Evolutionary conservation across 139 green algal species (phyloP), one percentile per base, ranked within the genome.

Genomic region (Prasinococcaceae sp.): DNA sequence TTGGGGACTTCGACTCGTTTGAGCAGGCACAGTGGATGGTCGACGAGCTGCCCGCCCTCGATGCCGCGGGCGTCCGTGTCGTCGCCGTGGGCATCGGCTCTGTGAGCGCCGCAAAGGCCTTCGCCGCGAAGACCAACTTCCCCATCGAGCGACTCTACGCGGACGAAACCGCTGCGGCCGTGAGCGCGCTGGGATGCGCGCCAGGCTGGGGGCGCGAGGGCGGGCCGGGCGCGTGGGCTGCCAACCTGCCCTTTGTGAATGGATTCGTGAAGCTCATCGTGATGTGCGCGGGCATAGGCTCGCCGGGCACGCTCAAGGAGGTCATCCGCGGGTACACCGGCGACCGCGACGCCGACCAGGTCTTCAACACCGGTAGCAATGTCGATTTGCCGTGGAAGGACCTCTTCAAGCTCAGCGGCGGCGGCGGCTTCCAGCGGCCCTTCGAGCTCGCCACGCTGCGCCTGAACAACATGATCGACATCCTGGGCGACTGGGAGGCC

Each of bases 401-500:
- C 26, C 46, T 54, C 19, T 69, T 65, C 24, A 29, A 69, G n/a
- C n/a, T n/a, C 53, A 27, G 58, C 33, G 20, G 57, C n/a, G 62
- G 56, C 6, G 40, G 36, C 1, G 66, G 55, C 1, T 75, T 68
- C 43, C 56, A 72, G 49, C 50, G 66, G 2, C 66, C 66, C n/a
- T 61, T 75, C 14, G 66, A 75, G 40, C 53, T 75, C 19, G 66
- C 66, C 20, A 71, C 66, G 26, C 29, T 71, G 35, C 48, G 66
- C 14, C 50, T 73, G 26, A 40, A 43, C 9, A 73, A 73, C 65
- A 73, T 73, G 65, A 38, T 36, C 4, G 47, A 57, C 36, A 61
- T 73, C 19, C 43, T 73, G 23, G 16, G n/a, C 22, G 47, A 61
- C 37, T 73, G 58, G 58, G 59, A 61, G 1, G 33, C 40, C 4